phyloP scores from a whole-genome alignment of 2,329 filamentous ascomycete genomes.

The Apiospora koreana region DNA sequence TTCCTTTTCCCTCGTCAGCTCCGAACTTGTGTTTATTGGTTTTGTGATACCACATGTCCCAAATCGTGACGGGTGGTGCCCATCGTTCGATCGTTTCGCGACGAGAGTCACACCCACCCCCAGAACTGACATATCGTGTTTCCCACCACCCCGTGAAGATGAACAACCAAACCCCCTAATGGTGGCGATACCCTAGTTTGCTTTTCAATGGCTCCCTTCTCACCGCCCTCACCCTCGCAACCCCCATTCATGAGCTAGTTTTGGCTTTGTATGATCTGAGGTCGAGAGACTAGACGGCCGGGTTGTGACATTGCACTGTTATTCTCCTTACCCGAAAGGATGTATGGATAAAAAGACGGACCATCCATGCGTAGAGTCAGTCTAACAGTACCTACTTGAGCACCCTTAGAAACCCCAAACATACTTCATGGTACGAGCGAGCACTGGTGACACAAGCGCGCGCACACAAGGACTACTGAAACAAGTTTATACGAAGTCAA shows the following conservation, averaged over 20 bases:
- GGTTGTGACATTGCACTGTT: not conserved
- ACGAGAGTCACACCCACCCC: not conserved
- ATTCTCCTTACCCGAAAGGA: not conserved
- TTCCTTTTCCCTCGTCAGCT: not conserved
- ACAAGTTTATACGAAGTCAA: not conserved
- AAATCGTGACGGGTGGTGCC: not conserved
- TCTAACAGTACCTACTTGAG: not conserved
- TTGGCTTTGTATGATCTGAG: not conserved
- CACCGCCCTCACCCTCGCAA: not conserved
- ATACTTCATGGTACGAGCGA: not conserved
- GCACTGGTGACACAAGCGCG: not conserved
- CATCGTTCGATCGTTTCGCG: not conserved
- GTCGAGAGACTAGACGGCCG: not conserved
- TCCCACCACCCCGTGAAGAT: not conserved
- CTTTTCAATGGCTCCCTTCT: not conserved
- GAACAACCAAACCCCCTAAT: not conserved
- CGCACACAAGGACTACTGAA: not conserved
- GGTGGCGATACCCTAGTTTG: not conserved
- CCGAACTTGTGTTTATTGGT: not conserved
- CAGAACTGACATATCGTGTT: not conserved
- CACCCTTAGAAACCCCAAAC: not conserved
- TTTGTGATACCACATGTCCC: not conserved
- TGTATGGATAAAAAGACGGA: not conserved
- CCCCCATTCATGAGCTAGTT: not conserved
- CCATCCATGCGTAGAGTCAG: not conserved